A percentile compares a stretch with the other conserved stretches of the same genome.
Evolutionary conservation across 1,284 basidiomycete species (phyloP).

Genomic region (Microbotryum intermedium): DNA sequence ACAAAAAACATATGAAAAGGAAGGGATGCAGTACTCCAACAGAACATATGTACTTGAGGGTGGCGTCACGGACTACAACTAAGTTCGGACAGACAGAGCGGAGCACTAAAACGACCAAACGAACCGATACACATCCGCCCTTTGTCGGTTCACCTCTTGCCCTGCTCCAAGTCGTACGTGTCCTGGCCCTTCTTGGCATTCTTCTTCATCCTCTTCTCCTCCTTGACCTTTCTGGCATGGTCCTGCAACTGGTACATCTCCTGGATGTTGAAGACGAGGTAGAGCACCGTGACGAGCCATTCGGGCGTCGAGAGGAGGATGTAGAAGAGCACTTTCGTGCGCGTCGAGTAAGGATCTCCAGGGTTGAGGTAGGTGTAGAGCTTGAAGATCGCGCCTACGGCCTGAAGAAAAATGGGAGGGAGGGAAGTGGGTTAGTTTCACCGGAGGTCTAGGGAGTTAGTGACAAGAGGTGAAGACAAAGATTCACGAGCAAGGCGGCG

Average conservation of each 20-base stretch:
- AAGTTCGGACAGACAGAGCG: too few species aligned
- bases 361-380: conserved; percentile 3
- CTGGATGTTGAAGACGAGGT: conserved; percentile 6
- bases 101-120: too few species aligned
- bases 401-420: background rate
- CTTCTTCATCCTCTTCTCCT: conserved; percentile 5
- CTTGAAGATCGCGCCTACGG: conserved; percentile 9
- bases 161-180: too few species aligned
- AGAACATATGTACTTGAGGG: too few species aligned
- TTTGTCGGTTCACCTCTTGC: too few species aligned
- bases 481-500: conserved; percentile 2
- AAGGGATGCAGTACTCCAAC: too few species aligned
- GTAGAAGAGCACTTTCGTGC: conserved; percentile 21
- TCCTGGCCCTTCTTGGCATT: background rate
- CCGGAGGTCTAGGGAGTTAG: background rate
- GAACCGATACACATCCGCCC: too few species aligned
- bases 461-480: background rate
- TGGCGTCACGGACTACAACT: too few species aligned
- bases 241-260: conserved; percentile 4
- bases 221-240: conserved; percentile 4
- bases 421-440: background rate
- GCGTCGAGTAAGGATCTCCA: background rate
- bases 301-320: conserved; percentile 9
- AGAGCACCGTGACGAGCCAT: background rate
- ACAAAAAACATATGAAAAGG: too few species aligned